phyloP scores from a whole-genome alignment of 257 asterid genomes.

The Plantago ovata region DNA sequence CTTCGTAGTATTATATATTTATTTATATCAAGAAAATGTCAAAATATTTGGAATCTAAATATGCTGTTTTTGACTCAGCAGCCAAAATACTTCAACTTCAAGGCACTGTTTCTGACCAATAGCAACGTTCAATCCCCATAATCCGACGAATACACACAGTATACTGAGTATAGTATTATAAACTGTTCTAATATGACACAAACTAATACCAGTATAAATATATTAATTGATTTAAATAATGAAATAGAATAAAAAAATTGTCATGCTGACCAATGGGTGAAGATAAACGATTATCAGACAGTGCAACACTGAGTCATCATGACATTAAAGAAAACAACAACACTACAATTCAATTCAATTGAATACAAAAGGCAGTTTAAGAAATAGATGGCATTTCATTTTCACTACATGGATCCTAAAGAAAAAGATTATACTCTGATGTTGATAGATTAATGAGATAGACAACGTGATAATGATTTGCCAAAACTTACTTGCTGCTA shows the following conservation, averaged over 20 bases:
- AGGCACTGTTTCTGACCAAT: conserved; percentile 27
- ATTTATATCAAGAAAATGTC: too few relatives aligned
- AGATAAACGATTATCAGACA: conserved; percentile 24
- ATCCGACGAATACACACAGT: too few relatives aligned
- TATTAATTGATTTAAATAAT: not conserved
- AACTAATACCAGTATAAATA: not conserved
- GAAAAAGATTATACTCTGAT: conserved; percentile 10
- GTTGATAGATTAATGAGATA: not conserved
- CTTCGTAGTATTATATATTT: too few relatives aligned
- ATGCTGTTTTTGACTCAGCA: conserved; percentile 26
- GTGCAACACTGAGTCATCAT: conserved; percentile 23
- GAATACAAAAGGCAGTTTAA: conserved; percentile 9
- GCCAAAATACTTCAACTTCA: conserved; percentile 13
- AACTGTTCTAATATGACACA: too few relatives aligned
- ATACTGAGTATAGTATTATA: too few relatives aligned
- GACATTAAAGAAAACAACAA: conserved; percentile 17
- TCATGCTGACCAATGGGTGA: conserved; percentile 40
- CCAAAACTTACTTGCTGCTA: too few relatives aligned
- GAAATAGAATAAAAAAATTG: conserved; percentile 12
- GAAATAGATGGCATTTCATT: conserved; percentile 21
- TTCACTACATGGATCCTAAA: conserved; percentile 26
- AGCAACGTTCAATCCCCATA: not conserved
- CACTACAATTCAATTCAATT: not conserved
- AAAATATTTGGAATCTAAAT: conserved; percentile 10
- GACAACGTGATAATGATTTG: too few relatives aligned